Base-by-base conservation (phyloP, 768 basidiomycete genomes). In the Boletus insuetus region DNA sequence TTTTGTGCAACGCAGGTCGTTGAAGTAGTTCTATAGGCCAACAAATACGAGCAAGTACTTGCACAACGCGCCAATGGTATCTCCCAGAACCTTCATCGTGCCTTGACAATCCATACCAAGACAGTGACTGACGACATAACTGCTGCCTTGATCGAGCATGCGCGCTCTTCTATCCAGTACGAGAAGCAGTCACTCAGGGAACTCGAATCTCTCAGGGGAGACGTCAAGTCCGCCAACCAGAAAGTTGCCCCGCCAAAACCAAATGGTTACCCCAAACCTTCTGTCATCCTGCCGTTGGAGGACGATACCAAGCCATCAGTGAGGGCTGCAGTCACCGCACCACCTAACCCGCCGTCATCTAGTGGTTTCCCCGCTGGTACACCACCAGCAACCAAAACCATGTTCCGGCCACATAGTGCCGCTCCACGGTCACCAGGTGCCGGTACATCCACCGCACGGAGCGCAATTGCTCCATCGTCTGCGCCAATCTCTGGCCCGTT, bases 71-170 rank as follows among this genome's bases (percentile, higher is more conserved):
- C 95, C 3, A 82, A 92, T 48, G 93, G 93, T 43, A 98, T 99
- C 52, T 98, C 96, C 1, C 86, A 91, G 62, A 95, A 98, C 63
- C 78, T 99, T 17, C 94, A 97, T 63, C 83, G 82, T 46, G 88
- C 95, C 3, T 80, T 99, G 29, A 82, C 87, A 37, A 83, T 83
- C 1, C 94, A 99, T 71, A 91, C 89, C 55, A 82, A 84, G 46
- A 82, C 89, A 59, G 90, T 94, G 29, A 90, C 96, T 51, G 91
- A 95, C 53, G 97, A 99, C 69, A 81, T 98, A 50, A 91, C 91
- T 17, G 80, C 89, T 20, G 90, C 94, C 0, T 75, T 98, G 50
- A 84, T 98, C 44, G 94, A 98, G 70, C 94, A 98, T 71, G 91
- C 91, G 17, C 87, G 95, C 22, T 89, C 94, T 17, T 86, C 87